Conservation (phyloP, 768 basidiomycete genomes). For the Hemileccinum impolitum region DNA sequence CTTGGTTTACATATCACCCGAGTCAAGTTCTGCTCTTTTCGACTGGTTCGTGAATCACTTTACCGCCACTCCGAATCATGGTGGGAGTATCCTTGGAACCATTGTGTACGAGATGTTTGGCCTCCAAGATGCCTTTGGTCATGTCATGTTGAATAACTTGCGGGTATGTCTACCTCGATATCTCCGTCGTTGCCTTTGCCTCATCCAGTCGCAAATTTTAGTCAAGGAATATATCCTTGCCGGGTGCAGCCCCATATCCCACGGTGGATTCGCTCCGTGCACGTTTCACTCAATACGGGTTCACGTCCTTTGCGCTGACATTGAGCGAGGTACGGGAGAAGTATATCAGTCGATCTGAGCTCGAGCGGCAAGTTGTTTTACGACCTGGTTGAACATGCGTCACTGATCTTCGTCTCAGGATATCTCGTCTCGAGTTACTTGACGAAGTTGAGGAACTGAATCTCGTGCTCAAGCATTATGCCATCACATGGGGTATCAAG, state of each 20-base stretch:
- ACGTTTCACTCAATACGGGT: conserved; percentile 60
- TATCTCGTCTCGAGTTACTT: conserved; percentile 77
- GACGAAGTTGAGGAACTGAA: conserved; percentile 96
- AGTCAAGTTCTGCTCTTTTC: conserved; percentile 54
- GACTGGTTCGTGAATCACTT: conserved; percentile 68
- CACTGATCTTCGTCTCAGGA: conserved; percentile 40
- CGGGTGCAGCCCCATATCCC: conserved; percentile 64
- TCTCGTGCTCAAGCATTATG: conserved; percentile 86
- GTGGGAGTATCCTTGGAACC: conserved; percentile 39
- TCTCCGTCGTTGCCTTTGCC: background rate
- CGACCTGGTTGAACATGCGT: background rate
- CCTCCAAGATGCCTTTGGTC: conserved; percentile 84
- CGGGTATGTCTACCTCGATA: conserved; percentile 43
- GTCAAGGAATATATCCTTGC: conserved; percentile 71
- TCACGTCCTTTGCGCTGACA: conserved; percentile 57
- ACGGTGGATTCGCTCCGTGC: conserved; percentile 50
- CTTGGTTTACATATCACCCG: conserved; percentile 76
- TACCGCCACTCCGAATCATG: conserved; percentile 3
- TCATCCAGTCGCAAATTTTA: conserved; percentile 25
- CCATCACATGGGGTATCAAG: conserved; percentile 64
- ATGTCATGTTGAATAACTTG: conserved; percentile 87
- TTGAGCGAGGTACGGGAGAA: conserved; percentile 64
- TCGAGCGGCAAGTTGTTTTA: conserved; percentile 47
- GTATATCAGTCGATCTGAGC: conserved; percentile 48
- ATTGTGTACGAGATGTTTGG: conserved; percentile 94